Base-by-base conservation (phyloP, 129 eudicot genomes). In the Flaveria trinervia region DNA sequence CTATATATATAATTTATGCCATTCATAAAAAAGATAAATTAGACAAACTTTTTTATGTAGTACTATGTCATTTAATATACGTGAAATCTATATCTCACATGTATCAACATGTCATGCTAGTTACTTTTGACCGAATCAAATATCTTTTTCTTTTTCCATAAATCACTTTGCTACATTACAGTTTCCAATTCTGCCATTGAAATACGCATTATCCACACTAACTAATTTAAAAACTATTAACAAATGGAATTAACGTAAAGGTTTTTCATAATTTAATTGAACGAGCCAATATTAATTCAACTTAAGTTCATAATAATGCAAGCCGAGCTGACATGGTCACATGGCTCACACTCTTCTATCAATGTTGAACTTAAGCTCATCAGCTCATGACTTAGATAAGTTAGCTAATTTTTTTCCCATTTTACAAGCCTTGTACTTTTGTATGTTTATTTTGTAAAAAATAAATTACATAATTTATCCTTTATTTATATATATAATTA, bases 91-190 rank as follows among this genome's bases (percentile, higher is more conserved):
- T 36, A 1, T 66, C 0, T 12, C 36, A 44, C 61, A 18, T 55
- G 26, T 18, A 55, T 68, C 55, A 68, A 65, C 70, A 16, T 33
- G 28, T 71, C 43, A 43, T 74, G 78, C 43, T 59, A 0, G 26
- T 74, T 59, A 59, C 70, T 74, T 74, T 59, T 74, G 70, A 74
- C 78, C 69, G 26, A 60, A 59, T 74, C 78, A 74, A 59, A 22
- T 41, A 43, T 39, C 20, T 65, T 16, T 16, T 14, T 11, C 52
- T 41, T 72, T 72, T 4, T 52, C 50, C 30, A 14, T 52, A 25
- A 33, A 65, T 30, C 51, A 49, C 20, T 54, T 72, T 54, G 51
- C 7, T 16, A 61, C 68, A 25, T 6, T 1, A 14, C 67, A 25
- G 3, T 25, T 11, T 12, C 9, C 17, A 3, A 45, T 2, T 22